Conservation (phyloP, 2,329 filamentous ascomycete genomes). For the Aspergillus glaucus region DNA sequence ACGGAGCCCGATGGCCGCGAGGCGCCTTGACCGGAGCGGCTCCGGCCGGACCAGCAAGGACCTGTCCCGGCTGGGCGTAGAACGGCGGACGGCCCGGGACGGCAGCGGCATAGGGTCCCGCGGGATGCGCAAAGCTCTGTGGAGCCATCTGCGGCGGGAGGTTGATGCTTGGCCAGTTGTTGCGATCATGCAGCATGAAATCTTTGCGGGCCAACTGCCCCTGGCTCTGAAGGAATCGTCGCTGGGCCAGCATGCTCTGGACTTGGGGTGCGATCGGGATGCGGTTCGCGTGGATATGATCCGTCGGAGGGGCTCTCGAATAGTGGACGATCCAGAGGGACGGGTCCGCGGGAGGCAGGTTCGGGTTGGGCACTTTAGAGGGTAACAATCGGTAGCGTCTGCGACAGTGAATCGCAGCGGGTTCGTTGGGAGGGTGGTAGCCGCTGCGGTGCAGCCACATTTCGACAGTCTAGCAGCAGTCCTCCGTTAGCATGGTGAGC, state of each 20-base stretch:
- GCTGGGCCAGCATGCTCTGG: conserved; percentile 39
- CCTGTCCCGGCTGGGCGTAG: conserved; percentile 26
- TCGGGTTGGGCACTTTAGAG: conserved; percentile 62
- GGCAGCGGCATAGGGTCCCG: conserved; percentile 36
- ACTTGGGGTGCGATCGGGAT: conserved; percentile 42
- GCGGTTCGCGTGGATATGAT: conserved; percentile 62
- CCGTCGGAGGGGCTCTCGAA: conserved; percentile 65
- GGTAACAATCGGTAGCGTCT: conserved; percentile 78
- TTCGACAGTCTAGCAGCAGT: conserved; percentile 69
- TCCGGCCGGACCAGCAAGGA: conserved; percentile 19
- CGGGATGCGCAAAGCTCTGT: conserved; percentile 48
- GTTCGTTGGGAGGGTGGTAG: conserved; percentile 67
- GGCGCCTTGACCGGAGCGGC: conserved; percentile 27
- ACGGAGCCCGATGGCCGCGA: conserved; percentile 41
- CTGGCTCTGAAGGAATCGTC: conserved; percentile 60
- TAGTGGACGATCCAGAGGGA: conserved; percentile 91
- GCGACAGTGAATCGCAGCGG: conserved; percentile 67
- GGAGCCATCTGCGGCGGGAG: conserved; percentile 52
- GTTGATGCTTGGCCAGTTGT: conserved; percentile 81
- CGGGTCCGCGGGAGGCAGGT: conserved; percentile 66
- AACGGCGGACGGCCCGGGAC: conserved; percentile 32
- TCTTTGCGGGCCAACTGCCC: conserved; percentile 84
- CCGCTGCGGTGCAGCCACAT: conserved; percentile 78
- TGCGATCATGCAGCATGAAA: conserved; percentile 85
- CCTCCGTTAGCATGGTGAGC: conserved; percentile 2